These are phyloP conservation scores for Fusarium gaditjirri DNA, from an alignment of 2,329 filamentous ascomycete species.

Conservation along the genomic window DNA sequence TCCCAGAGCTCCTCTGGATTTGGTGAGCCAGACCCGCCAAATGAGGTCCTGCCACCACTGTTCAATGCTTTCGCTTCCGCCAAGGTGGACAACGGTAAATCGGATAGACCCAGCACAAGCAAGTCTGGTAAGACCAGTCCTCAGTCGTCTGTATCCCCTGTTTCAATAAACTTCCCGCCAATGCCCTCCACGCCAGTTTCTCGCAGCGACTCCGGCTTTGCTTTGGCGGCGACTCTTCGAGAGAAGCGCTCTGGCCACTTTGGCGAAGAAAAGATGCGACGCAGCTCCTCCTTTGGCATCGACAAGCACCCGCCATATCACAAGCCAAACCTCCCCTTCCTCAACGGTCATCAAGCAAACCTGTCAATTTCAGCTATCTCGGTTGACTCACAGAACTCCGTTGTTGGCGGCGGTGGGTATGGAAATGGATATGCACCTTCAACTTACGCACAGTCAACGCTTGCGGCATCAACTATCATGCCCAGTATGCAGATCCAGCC, in stretches of 20 bases:
- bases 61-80: slow-evolving; percentile 93
- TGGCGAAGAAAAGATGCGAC: slow-evolving; percentile 77
- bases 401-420: slow-evolving; percentile 52
- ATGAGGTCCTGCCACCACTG: slow-evolving; percentile 69
- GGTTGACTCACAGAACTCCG: slow-evolving; percentile 75
- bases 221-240: slow-evolving; percentile 83
- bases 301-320: slow-evolving; percentile 75
- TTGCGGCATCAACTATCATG: slow-evolving; percentile 88
- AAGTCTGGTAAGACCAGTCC: slow-evolving; percentile 71
- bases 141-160: slow-evolving; percentile 76
- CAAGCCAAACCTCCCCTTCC: slow-evolving; percentile 78
- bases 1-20: slow-evolving; percentile 91
- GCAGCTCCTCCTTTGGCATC: slow-evolving; percentile 92
- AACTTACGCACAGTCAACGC: slow-evolving; percentile 85
- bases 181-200: slow-evolving; percentile 83
- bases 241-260: slow-evolving; percentile 97
- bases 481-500: slow-evolving; percentile 84
- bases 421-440: slow-evolving; percentile 79
- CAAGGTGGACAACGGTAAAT: slow-evolving; percentile 71
- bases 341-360: slow-evolving; percentile 71
- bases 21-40: slow-evolving; percentile 69
- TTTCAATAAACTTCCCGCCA: slow-evolving; percentile 80
- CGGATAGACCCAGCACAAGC: slow-evolving; percentile 82
- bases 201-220: slow-evolving; percentile 90
- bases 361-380: slow-evolving; percentile 69